These are phyloP conservation scores for Sicyos edulis DNA, from an alignment of 306 rosid genomes.

Conservation along the genomic window DNA sequence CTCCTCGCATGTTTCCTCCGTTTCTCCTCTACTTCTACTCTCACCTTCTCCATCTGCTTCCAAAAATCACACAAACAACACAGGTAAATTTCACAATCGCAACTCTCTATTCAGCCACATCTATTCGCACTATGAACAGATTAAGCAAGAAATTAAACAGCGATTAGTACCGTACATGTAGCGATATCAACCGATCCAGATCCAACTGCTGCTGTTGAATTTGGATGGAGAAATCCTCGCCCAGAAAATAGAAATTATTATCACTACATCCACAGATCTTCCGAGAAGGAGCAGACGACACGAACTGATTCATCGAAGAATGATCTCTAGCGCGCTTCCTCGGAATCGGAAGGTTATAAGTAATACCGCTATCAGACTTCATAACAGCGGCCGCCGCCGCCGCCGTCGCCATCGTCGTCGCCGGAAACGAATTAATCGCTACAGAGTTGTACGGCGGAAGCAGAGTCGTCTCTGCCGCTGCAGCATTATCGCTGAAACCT, in stretches of 20 bases:
- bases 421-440: slow-evolving; percentile 29
- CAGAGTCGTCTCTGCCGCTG: slow-evolving; percentile 31
- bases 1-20: slow-evolving; percentile 29
- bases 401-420: neutral
- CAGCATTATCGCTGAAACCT: slow-evolving; percentile 21
- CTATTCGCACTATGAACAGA: too few relatives aligned
- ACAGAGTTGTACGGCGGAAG: slow-evolving; percentile 37
- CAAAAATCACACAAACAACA: neutral
- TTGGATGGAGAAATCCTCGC: slow-evolving; percentile 58
- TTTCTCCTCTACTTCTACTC: slow-evolving; percentile 57
- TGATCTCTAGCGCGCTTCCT: slow-evolving; percentile 53
- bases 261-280: slow-evolving; percentile 29
- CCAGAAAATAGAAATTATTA: slow-evolving; percentile 49
- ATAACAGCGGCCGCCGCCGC: slow-evolving; percentile 2
- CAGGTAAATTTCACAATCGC: neutral
- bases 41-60: slow-evolving; percentile 73
- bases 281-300: slow-evolving; percentile 19
- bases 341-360: slow-evolving; percentile 14
- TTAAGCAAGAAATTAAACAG: neutral
- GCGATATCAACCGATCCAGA: slow-evolving; percentile 47
- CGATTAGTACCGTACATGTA: slow-evolving; percentile 48
- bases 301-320: slow-evolving; percentile 15
- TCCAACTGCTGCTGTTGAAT: slow-evolving; percentile 69
- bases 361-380: slow-evolving; percentile 19
- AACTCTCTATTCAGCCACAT: neutral